Evolutionary conservation across 257 asterid species (phyloP).

Genomic region (Nicotiana paniculata): DNA sequence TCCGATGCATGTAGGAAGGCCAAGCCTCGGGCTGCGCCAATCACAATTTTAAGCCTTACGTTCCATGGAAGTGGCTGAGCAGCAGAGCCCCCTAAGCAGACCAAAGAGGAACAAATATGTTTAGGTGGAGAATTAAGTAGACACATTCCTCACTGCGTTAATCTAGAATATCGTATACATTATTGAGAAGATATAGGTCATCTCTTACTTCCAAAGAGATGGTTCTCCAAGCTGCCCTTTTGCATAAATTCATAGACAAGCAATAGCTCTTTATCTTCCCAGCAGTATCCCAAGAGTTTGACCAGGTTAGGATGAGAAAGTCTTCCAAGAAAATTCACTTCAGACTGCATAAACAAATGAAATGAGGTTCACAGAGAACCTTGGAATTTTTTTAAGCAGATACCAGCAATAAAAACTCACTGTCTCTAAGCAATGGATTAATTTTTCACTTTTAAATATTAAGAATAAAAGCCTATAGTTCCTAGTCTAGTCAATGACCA

Average conservation of each 20-base stretch:
- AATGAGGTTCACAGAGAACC: neutral
- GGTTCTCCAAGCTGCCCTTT: slow-evolving; percentile 97
- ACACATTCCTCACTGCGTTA: neutral
- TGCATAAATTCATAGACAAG: slow-evolving; percentile 87
- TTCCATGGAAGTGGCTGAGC: slow-evolving; percentile 78
- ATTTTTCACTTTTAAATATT: neutral
- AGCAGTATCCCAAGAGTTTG: slow-evolving; percentile 73
- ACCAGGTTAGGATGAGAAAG: slow-evolving; percentile 83
- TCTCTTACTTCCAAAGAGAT: slow-evolving; percentile 81
- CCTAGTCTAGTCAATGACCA: neutral
- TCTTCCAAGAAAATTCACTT: slow-evolving; percentile 77
- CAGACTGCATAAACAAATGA: slow-evolving; percentile 43
- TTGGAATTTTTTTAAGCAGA: neutral
- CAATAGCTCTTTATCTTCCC: slow-evolving; percentile 71
- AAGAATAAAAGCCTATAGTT: neutral
- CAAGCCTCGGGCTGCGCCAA: slow-evolving; percentile 71
- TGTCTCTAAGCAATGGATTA: neutral
- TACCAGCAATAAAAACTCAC: neutral
- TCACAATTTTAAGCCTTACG: slow-evolving; percentile 48
- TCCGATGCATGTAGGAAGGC: slow-evolving; percentile 61
- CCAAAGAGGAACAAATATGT: neutral
- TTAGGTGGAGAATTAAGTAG: neutral
- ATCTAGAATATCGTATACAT: neutral
- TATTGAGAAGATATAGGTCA: neutral
- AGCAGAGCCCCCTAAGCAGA: slow-evolving; percentile 55